Conservation (phyloP, 305 asterid species). For the Ilex paraguariensis region DNA sequence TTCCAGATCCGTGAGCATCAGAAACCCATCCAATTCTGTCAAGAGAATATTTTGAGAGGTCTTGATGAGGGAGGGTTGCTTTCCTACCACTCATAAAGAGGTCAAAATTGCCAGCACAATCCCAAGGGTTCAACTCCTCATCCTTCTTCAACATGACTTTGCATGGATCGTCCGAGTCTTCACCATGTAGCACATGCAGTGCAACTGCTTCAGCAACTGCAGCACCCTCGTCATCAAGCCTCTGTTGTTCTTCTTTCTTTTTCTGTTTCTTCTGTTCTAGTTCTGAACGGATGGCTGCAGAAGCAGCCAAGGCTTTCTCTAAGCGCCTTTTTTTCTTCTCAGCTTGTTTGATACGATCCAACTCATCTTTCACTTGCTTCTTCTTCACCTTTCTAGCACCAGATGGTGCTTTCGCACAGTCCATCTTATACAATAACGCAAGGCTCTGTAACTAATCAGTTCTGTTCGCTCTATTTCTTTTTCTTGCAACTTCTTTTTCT, state of each 20-base stretch:
- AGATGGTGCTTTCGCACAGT: conserved; percentile 50
- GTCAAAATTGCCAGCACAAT: conserved; percentile 34
- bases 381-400: conserved; percentile 74
- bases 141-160: conserved; percentile 47
- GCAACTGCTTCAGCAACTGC: conserved; percentile 97
- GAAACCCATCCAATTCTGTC: conserved; percentile 32
- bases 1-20: conserved; percentile 30
- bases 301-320: conserved; percentile 96
- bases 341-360: conserved; percentile 91
- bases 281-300: conserved; percentile 90
- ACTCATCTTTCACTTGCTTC: conserved; percentile 86
- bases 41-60: conserved; percentile 27
- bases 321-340: conserved; percentile 90
- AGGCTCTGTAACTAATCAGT: conserved; percentile 18
- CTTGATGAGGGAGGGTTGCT: conserved; percentile 30
- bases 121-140: conserved; percentile 63
- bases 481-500: conserved; percentile 17
- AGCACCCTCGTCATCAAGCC: conserved; percentile 95
- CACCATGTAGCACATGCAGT: conserved; percentile 81
- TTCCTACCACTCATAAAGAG: conserved; percentile 28
- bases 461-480: not conserved
- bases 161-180: conserved; percentile 74
- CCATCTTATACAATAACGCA: conserved; percentile 45
- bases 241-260: conserved; percentile 89
- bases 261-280: conserved; percentile 87